Base-by-base conservation (phyloP, 1,284 basidiomycete species). In the Cryptococcus hybrid region DNA sequence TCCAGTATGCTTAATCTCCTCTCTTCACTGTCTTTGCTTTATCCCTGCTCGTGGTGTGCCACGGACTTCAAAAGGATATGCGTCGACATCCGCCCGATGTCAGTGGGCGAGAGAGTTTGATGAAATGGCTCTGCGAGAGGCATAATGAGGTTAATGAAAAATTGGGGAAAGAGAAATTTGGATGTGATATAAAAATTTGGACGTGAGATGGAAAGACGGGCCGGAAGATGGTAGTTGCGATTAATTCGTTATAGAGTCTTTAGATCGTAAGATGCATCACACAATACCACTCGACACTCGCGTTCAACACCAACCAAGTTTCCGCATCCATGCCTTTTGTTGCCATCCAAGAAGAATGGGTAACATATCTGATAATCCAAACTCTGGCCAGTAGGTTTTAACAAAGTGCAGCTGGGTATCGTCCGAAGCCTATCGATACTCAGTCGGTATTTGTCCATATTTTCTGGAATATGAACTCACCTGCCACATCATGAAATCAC, bases 401-500 rank as follows among this genome's bases (percentile, higher is more conserved):
- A 87, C 84, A 76, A 97, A 95, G 73, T 98, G 91, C n/a, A 99
- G 80, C 65, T 94, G 91, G 0, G 92, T 90, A 63, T 88, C 77
- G 65, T 92, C 87, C 55, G 83, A 88, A 64, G 75, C 51, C 63
- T 65, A 47, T 2, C 11, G n/a, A 4, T 30, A 30, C 50, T 8
- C 4, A 11, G 39, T 50, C 24, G 55, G 12, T 47, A 46, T 18
- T n/a, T 34, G 38, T 55, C 35, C 13, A 24, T 42, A 37, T 50
- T 7, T 30, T 34, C 34, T 36, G 52, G 30, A 24, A 24, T 1
- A 18, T 18, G 18, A 47, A 62, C 85, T 58, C 57, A 89, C 91
- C 86, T 97, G 94, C 94, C 93, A 98, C 30, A 95, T 84, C 74
- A 98, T 79, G 71, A 88, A 99, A 72, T 97, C 92, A 71, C 90